These are phyloP conservation scores for Themeda triandra DNA, from an alignment of 176 grass and related monocot species.

Conservation along the genomic window DNA sequence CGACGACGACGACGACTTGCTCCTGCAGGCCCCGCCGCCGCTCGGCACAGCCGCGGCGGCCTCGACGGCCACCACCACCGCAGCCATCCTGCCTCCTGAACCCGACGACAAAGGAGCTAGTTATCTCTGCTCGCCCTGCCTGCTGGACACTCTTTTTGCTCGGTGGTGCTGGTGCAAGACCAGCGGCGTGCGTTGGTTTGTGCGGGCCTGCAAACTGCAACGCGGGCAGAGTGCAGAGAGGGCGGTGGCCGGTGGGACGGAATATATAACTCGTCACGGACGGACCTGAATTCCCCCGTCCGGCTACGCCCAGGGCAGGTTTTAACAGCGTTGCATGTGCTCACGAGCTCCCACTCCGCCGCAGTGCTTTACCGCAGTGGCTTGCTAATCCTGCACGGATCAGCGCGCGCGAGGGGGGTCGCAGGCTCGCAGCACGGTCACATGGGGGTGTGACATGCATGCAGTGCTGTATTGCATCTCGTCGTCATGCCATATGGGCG, in stretches of 20 bases:
- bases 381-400: no score
- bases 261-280: no score
- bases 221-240: not conserved
- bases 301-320: not conserved
- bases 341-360: not conserved
- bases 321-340: not conserved
- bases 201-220: not conserved
- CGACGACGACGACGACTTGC: not conserved
- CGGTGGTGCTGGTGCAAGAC: no score
- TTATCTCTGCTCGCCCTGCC: not conserved
- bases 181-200: not conserved
- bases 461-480: not conserved
- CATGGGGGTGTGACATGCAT: not conserved
- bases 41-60: slow-evolving; percentile 6
- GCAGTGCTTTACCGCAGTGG: no score
- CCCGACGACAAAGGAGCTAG: not conserved
- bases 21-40: not conserved
- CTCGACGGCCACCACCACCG: slow-evolving; percentile 23
- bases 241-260: no score
- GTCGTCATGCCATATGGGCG: not conserved
- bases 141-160: no score
- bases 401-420: no score
- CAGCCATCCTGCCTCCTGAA: not conserved
- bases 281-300: not conserved
- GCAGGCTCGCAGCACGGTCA: no score